These are phyloP conservation scores for Yamadazyma insecticola DNA, from an alignment of 805 yeast species.

Conservation along the genomic window DNA sequence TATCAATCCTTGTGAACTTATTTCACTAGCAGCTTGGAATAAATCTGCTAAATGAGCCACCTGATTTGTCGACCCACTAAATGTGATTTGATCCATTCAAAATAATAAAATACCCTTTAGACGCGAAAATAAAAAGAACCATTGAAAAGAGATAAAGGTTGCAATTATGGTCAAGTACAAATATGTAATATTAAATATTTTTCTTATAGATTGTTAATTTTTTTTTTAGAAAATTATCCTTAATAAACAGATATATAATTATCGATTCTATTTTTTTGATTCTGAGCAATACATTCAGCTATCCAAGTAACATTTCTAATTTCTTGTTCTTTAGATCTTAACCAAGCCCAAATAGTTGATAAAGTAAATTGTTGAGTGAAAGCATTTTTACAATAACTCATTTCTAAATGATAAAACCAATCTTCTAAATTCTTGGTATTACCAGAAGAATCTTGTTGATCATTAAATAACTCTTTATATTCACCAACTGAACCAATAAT, in stretches of 20 bases:
- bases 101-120: too few species aligned
- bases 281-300: constrained; percentile 98
- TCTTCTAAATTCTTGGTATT: constrained; percentile 73
- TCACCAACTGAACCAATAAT: constrained; percentile 63
- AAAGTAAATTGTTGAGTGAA: constrained; percentile 95
- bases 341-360: constrained; percentile 93
- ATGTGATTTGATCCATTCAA: constrained; percentile 1
- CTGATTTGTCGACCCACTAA: constrained; percentile 21
- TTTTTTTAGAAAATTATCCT: too few species aligned
- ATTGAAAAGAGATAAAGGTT: too few species aligned
- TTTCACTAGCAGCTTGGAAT: constrained; percentile 25
- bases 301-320: constrained; percentile 98
- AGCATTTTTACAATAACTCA: constrained; percentile 87
- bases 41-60: constrained; percentile 36
- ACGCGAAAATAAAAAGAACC: too few species aligned
- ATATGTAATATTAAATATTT: too few species aligned
- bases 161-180: too few species aligned
- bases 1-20: constrained; percentile 31
- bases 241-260: constrained; percentile 86
- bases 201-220: too few species aligned
- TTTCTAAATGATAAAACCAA: constrained; percentile 87
- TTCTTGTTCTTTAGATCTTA: constrained; percentile 94
- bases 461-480: constrained; percentile 53
- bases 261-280: constrained; percentile 89
- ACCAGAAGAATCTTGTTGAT: constrained; percentile 27